Base-by-base conservation (phyloP, 2,329 filamentous ascomycete genomes). In the Talaromyces verruculosus region DNA sequence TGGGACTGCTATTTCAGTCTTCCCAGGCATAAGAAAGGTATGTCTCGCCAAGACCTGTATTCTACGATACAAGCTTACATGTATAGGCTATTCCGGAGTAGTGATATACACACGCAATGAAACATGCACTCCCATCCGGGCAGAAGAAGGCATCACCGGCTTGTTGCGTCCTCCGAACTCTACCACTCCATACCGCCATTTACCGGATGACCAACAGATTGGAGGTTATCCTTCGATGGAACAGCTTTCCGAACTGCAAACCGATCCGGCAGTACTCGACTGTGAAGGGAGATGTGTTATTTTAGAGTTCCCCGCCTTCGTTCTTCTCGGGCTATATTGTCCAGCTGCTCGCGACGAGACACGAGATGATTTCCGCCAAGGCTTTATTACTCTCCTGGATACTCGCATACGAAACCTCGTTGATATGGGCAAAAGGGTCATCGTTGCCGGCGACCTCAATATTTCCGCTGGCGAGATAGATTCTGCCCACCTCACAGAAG, bases 1-100 rank as follows among this genome's bases (percentile, higher is more conserved):
- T 99, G 94, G 94, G 95, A 99, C 76, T 93, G 93, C 69, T 97
- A 90, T 79, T 97, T 97, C 79, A 97, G 93, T 75, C 83, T 99
- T 28, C 95, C 95, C 0, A 92, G 89, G 75, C 85, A 96, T 74
- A 98, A 98, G 78, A 98, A 97, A 83, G 94, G 92, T 90, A 80
- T 28, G 70, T 64, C 13, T 43, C 25, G 30, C 30, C 22, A 19
- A 39, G 30, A 57, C 33, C n/a, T 57, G n/a, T 15, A 15, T 11
- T 57, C 19, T 15, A 22, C 15, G 3, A 25, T 13, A 25, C 47
- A n/a, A 19, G 8, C 61, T 71, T 59, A 74, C 64, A 55, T 37
- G 65, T 53, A 65, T 47, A 96, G 93, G 95, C 28, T 99, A 98
- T 76, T 96, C 94, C 30, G 95, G 95, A 1, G 94, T 99, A 1